Percentiles rank a stretch among this genome's conserved stretches.
These are phyloP conservation scores for Xylogone sp. DNA, from an alignment of 2,329 filamentous ascomycete species.

Conservation along the genomic window DNA sequence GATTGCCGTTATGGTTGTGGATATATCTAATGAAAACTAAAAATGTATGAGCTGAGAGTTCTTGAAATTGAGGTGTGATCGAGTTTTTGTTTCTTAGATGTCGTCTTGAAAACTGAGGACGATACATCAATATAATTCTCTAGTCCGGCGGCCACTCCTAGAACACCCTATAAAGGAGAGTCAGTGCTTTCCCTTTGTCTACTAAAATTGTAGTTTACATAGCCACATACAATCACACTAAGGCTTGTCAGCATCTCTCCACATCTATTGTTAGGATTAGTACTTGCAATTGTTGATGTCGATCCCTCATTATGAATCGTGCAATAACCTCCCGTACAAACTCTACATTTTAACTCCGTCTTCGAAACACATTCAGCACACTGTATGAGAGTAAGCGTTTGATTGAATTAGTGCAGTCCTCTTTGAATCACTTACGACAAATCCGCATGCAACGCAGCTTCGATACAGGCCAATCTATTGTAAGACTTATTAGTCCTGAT, in stretches of 20 bases:
- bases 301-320: slow-evolving; percentile 79
- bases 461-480: slow-evolving; percentile 48
- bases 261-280: slow-evolving; percentile 21
- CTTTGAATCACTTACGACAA: slow-evolving; percentile 55
- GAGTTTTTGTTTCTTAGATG: not conserved
- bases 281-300: slow-evolving; percentile 46
- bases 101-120: not conserved
- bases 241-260: slow-evolving; percentile 21
- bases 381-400: slow-evolving; percentile 35
- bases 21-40: too few species aligned
- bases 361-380: slow-evolving; percentile 71
- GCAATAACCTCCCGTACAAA: slow-evolving; percentile 79
- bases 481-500: slow-evolving; percentile 22
- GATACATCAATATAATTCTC: slow-evolving; percentile 8
- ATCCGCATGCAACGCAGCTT: slow-evolving; percentile 85
- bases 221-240: slow-evolving; percentile 29
- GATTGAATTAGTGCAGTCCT: slow-evolving; percentile 3
- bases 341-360: slow-evolving; percentile 67
- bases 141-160: slow-evolving; percentile 4
- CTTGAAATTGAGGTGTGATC: not conserved
- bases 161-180: slow-evolving; percentile 6
- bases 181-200: not conserved
- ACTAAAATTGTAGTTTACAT: not conserved
- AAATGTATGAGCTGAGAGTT: not conserved
- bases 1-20: too few species aligned